Percentiles rank a stretch among this genome's conserved stretches.
Conservation (phyloP, 163 green algal genomes). For the Chloromonas sp. region DNA sequence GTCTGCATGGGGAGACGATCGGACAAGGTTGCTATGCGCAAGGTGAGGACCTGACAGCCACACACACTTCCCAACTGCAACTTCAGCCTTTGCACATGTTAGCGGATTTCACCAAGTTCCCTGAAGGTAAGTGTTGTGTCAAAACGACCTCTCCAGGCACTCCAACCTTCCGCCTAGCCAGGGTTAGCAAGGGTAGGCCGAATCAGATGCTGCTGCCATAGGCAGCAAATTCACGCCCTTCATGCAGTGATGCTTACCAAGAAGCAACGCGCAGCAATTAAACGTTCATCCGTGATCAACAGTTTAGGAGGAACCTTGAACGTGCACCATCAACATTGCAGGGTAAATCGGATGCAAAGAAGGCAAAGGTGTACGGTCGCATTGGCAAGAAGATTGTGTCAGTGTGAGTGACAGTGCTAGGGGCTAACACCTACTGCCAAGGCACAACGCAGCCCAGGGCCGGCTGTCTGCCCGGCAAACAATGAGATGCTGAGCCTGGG, state of each 20-base stretch:
- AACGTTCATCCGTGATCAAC: not conserved
- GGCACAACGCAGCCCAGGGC: too few species aligned
- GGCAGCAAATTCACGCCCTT: too few species aligned
- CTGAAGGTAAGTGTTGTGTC: too few species aligned
- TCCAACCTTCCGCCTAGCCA: too few species aligned
- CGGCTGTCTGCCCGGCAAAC: too few species aligned
- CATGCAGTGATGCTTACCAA: too few species aligned
- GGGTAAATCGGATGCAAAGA: conserved; percentile 60
- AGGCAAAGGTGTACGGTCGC: conserved; percentile 78
- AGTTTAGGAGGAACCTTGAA: not conserved
- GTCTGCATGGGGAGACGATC: conserved; percentile 51
- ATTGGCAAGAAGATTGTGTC: conserved; percentile 63
- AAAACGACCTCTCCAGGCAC: too few species aligned
- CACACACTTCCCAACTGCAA: not conserved
- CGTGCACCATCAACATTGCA: conserved; percentile 13
- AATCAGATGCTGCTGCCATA: not conserved
- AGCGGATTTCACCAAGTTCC: too few species aligned
- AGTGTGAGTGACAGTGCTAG: conserved; percentile 5
- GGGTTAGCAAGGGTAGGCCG: too few species aligned
- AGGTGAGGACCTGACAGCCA: conserved; percentile 32
- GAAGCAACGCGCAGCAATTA: too few species aligned
- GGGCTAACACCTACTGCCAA: not conserved
- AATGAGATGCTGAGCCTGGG: too few species aligned
- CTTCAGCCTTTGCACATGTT: not conserved
- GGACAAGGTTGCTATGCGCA: conserved; percentile 74